phyloP scores from a whole-genome alignment of 1,139 yeast genomes.

The Candida sp. region DNA sequence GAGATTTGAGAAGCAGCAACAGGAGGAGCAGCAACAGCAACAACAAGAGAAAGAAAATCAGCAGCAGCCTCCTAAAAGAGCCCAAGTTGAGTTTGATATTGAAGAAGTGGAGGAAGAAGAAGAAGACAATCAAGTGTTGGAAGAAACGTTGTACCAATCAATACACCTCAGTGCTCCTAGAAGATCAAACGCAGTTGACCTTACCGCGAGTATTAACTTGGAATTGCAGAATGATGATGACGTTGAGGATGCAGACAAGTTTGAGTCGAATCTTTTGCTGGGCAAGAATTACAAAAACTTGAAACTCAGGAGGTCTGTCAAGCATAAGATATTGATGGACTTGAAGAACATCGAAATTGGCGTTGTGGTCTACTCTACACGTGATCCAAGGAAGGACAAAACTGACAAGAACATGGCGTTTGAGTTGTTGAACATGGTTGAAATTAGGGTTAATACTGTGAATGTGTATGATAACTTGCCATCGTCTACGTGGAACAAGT shows the following conservation, averaged over 20 bases:
- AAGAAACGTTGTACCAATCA: constrained; percentile 74
- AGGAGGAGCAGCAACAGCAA: constrained; percentile 7
- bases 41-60: background rate
- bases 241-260: constrained; percentile 12
- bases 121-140: constrained; percentile 37
- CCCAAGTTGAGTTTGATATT: background rate
- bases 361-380: constrained; percentile 47
- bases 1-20: constrained; percentile 51
- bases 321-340: constrained; percentile 65
- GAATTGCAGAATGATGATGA: constrained; percentile 31
- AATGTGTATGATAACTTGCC: constrained; percentile 80
- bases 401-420: constrained; percentile 30
- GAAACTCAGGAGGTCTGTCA: constrained; percentile 65
- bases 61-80: background rate
- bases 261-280: constrained; percentile 22
- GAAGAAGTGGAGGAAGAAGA: constrained; percentile 21
- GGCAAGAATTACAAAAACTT: constrained; percentile 45
- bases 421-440: constrained; percentile 53
- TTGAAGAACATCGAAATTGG: constrained; percentile 56
- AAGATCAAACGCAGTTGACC: constrained; percentile 46
- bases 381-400: constrained; percentile 47
- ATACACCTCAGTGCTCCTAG: constrained; percentile 69
- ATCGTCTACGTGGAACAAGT: constrained; percentile 91
- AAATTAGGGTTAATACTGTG: constrained; percentile 52
- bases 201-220: constrained; percentile 59